Conservation (phyloP, 2,329 filamentous ascomycete species). For the Monosporascus sp. region DNA sequence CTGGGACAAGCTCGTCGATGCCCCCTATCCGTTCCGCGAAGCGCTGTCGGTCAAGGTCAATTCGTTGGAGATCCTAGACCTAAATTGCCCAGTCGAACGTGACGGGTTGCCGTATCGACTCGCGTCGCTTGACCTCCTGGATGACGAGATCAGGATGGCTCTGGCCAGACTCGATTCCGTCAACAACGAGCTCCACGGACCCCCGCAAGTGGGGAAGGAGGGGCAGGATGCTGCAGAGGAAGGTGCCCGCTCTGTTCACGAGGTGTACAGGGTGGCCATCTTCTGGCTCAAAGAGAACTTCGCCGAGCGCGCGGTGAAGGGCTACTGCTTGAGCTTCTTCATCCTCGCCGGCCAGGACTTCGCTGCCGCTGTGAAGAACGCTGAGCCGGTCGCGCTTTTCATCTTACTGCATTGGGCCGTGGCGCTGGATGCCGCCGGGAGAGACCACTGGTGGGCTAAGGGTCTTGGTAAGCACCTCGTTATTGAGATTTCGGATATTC, state of each 20-base stretch:
- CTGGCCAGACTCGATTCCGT: conserved; percentile 15
- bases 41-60: background rate
- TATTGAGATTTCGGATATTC: conserved; percentile 19
- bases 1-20: conserved; percentile 19
- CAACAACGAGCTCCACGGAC: conserved; percentile 15
- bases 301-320: conserved; percentile 26
- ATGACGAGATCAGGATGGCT: conserved; percentile 12
- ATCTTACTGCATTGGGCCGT: conserved; percentile 34
- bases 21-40: conserved; percentile 17
- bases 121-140: conserved; percentile 15
- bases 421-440: conserved; percentile 21
- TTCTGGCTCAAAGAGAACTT: conserved; percentile 27
- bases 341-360: conserved; percentile 26
- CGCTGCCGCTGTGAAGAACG: conserved; percentile 20
- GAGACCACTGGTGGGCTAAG: conserved; percentile 19
- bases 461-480: conserved; percentile 17
- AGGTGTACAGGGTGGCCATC: conserved; percentile 17
- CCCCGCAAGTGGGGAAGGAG: background rate
- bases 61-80: background rate
- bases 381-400: conserved; percentile 31
- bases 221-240: background rate
- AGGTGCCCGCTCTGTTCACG: conserved; percentile 1
- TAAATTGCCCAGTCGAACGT: conserved; percentile 10
- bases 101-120: conserved; percentile 4
- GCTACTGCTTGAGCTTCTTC: conserved; percentile 27